phyloP scores from a whole-genome alignment of 768 basidiomycete species.

The Auricularia sp. region DNA sequence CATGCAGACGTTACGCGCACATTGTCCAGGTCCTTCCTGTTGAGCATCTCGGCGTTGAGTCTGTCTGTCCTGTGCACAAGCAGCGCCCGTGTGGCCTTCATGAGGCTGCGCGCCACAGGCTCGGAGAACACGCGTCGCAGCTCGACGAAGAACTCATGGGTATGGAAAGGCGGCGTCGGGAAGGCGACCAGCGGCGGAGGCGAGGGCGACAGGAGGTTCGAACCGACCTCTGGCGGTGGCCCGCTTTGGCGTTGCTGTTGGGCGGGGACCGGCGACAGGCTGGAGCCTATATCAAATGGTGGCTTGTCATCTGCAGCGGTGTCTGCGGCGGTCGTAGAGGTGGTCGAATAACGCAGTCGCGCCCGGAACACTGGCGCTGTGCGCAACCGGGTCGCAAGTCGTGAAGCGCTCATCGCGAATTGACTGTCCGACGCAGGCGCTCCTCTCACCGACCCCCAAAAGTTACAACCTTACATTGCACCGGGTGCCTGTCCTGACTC shows the following conservation, averaged over 20 bases:
- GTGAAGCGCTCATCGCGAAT: no score
- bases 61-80: constrained; percentile 66
- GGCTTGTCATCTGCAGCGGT: no score
- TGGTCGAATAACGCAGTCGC: no score
- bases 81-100: constrained; percentile 74
- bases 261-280: no score
- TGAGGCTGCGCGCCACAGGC: constrained; percentile 63
- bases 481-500: no score
- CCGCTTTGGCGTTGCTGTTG: not conserved
- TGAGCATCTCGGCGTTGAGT: constrained; percentile 62
- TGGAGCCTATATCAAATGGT: no score
- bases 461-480: no score
- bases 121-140: constrained; percentile 69
- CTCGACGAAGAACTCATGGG: constrained; percentile 62
- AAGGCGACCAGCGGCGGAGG: not conserved
- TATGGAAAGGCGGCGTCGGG: constrained; percentile 68
- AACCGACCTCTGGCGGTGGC: not conserved
- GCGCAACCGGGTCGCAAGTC: no score
- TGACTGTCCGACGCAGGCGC: no score
- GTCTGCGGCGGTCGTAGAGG: no score
- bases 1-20: constrained; percentile 32
- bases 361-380: no score
- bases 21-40: constrained; percentile 72
- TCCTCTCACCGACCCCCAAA: no score
- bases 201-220: not conserved